phyloP scores from a whole-genome alignment of 139 green algal species.

The Mesostigma viride region DNA sequence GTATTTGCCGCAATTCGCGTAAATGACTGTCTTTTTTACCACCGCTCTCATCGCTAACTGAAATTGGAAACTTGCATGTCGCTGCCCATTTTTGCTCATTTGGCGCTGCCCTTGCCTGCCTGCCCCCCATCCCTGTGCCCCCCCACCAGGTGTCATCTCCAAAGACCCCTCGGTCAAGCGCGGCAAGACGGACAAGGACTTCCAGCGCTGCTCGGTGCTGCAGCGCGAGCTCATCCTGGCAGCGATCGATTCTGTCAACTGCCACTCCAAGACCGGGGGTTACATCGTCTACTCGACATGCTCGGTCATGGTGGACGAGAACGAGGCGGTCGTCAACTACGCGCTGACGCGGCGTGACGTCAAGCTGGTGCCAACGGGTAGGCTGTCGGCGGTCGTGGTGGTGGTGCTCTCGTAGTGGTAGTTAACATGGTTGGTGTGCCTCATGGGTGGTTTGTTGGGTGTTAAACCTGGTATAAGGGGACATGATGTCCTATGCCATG shows the following conservation, averaged over 20 bases:
- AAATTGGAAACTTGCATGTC: too few species aligned
- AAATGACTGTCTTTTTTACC: too few species aligned
- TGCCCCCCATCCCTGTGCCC: neutral
- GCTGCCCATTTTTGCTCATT: too few species aligned
- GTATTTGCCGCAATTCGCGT: too few species aligned
- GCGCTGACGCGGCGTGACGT: conserved; percentile 88
- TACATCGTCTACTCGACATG: conserved; percentile 94
- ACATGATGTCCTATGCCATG: too few species aligned
- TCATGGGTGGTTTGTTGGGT: too few species aligned
- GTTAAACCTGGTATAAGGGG: too few species aligned
- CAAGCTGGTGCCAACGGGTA: conserved; percentile 73
- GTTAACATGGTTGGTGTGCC: too few species aligned
- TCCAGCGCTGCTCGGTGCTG: conserved; percentile 78
- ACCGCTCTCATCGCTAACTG: too few species aligned
- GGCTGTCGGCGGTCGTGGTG: too few species aligned
- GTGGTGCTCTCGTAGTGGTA: too few species aligned
- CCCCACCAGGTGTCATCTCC: conserved; percentile 38
- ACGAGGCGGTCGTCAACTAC: conserved; percentile 96
- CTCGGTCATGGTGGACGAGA: conserved; percentile 92
- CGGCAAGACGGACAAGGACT: conserved; percentile 74
- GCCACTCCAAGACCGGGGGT: conserved; percentile 61
- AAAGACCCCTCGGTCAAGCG: conserved; percentile 92
- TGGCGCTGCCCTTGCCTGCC: too few species aligned
- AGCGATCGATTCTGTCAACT: conserved; percentile 91
- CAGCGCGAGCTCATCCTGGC: conserved; percentile 89